Base-by-base conservation (phyloP, 768 basidiomycete species). In the Royoungia palumana region DNA sequence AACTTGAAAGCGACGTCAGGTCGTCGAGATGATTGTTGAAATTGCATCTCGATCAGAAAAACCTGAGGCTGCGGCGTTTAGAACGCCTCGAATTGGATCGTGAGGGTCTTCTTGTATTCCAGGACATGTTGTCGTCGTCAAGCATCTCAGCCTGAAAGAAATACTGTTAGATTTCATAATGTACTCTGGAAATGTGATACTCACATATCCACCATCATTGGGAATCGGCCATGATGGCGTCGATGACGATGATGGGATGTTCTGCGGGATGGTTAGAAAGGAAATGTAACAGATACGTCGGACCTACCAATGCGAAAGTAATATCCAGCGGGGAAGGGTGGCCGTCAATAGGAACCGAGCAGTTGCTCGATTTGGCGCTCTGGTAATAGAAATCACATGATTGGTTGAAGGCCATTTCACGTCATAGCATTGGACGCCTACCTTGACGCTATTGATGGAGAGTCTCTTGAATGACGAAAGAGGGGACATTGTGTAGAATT, bases 101-200 rank as follows among this genome's bases (percentile, higher is more conserved):
- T 19, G 45, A 42, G n/a, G 28, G 6, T 47, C 43, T 59, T 6
- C 41, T 10, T 16, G 46, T 22, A 10, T 49, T 52, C 62, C 62
- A 63, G 20, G 62, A 60, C 62, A 65, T 65, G 34, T 63, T 63
- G 35, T 63, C 62, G 2, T 63, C 62, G 5, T 63, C 62, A 6
- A 63, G 61, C 64, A 65, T 57, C 37, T 63, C 55, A 4, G 62
- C 62, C 62, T 63, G 49, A 1, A 5, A 14, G 14, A 41, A 40
- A 37, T 14, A 17, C 20, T 6, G 6, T 28, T 41, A 3, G 34
- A 17, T 19, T 39, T 38, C 22, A 35, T 19, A 10, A 9, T 12
- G 7, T 35, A 14, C 10, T 3, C 8, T 28, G 13, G 7, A 12
- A 22, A 24, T 14, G 32, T 36, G 13, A 39, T 20, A 19, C 54